phyloP scores from a whole-genome alignment of 768 basidiomycete species.

The Collybia sordida region DNA sequence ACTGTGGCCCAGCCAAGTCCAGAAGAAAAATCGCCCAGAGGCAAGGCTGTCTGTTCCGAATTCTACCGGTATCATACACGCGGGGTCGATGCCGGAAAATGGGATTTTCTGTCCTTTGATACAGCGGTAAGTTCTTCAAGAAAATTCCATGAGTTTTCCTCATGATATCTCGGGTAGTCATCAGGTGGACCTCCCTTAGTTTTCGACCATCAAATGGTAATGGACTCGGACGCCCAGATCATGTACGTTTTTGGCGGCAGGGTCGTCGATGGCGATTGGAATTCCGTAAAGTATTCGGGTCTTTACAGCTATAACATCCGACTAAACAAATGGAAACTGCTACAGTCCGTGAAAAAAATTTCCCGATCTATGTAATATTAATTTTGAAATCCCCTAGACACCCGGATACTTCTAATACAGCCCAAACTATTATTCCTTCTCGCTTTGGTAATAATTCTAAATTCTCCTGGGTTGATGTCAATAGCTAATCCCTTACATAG shows the following conservation, averaged over 20 bases:
- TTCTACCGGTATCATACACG: constrained; percentile 76
- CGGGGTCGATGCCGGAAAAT: constrained; percentile 61
- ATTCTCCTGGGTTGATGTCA: neutral
- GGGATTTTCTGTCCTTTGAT: constrained; percentile 70
- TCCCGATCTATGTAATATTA: neutral
- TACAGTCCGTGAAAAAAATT: constrained; percentile 51
- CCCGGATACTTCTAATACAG: constrained; percentile 24
- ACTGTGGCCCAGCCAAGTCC: constrained; percentile 3
- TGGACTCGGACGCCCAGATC: constrained; percentile 69
- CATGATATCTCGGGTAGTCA: constrained; percentile 33
- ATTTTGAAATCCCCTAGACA: constrained; percentile 10
- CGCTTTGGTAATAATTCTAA: constrained; percentile 51
- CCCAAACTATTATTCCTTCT: constrained; percentile 48
- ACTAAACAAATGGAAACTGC: constrained; percentile 61
- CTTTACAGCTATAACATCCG: constrained; percentile 72
- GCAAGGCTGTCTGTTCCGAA: constrained; percentile 53
- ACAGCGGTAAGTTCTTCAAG: constrained; percentile 49
- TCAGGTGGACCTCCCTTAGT: constrained; percentile 71
- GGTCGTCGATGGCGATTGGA: constrained; percentile 65
- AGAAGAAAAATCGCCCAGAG: constrained; percentile 9
- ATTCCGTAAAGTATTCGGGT: constrained; percentile 61
- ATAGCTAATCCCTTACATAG: constrained; percentile 26
- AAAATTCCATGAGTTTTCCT: neutral
- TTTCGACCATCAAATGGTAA: constrained; percentile 81
- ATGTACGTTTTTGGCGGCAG: constrained; percentile 79